These are phyloP conservation scores for Panus rudis DNA, from an alignment of 768 basidiomycete genomes.

Conservation along the genomic window DNA sequence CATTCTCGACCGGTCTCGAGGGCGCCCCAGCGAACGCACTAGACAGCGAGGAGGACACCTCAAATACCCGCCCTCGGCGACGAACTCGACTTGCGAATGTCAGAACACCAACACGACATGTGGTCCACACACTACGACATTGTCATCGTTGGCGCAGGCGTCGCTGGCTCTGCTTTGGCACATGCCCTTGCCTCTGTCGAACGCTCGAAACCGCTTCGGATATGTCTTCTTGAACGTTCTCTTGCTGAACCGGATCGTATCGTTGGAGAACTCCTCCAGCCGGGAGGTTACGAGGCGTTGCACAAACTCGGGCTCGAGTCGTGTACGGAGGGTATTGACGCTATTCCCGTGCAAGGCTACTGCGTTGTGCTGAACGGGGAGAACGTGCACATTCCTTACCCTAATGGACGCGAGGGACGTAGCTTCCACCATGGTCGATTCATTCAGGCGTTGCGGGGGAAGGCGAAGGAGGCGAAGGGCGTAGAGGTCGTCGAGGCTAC, in stretches of 20 bases:
- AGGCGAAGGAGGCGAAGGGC: slow-evolving; percentile 49
- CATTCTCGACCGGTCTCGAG: too few species aligned
- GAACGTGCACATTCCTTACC: slow-evolving; percentile 87
- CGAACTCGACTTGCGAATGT: too few species aligned
- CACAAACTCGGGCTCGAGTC: slow-evolving; percentile 67
- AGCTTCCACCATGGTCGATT: slow-evolving; percentile 95
- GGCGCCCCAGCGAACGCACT: neutral
- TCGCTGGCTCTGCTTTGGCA: slow-evolving; percentile 84
- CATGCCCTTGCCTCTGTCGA: slow-evolving; percentile 59
- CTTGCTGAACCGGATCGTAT: slow-evolving; percentile 92
- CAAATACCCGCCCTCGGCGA: neutral
- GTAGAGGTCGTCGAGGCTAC: slow-evolving; percentile 85
- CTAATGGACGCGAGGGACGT: slow-evolving; percentile 60
- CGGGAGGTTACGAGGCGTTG: slow-evolving; percentile 78
- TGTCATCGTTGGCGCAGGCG: slow-evolving; percentile 86
- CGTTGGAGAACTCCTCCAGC: slow-evolving; percentile 94
- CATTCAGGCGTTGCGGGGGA: slow-evolving; percentile 68
- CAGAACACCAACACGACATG: slow-evolving; percentile 15
- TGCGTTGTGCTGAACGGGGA: slow-evolving; percentile 64
- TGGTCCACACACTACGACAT: slow-evolving; percentile 51
- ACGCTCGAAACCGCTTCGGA: slow-evolving; percentile 49
- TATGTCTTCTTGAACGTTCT: slow-evolving; percentile 87
- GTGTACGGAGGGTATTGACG: slow-evolving; percentile 83
- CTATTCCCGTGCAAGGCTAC: slow-evolving; percentile 79
- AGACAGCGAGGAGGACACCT: neutral